These are phyloP conservation scores for Neopestalotiopsis rosae DNA, from an alignment of 2,329 filamentous ascomycete species.

Conservation along the genomic window DNA sequence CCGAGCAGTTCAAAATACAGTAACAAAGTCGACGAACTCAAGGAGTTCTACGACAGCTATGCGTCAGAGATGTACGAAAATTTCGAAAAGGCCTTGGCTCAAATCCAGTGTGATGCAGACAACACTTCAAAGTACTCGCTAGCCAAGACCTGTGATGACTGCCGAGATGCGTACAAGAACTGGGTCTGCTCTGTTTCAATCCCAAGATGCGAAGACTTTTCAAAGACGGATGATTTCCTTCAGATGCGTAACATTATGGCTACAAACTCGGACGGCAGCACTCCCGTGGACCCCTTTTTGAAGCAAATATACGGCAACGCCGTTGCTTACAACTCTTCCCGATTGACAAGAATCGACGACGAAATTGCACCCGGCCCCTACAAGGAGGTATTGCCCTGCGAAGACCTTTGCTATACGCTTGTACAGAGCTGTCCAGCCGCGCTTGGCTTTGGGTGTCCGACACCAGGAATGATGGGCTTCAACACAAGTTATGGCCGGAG, in stretches of 20 bases:
- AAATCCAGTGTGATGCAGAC: constrained; percentile 83
- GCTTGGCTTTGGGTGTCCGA: constrained; percentile 79
- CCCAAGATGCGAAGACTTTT: constrained; percentile 88
- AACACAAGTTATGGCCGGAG: constrained; percentile 49
- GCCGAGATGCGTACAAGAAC: constrained; percentile 80
- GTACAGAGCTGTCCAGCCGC: constrained; percentile 83
- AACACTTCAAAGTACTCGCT: constrained; percentile 81
- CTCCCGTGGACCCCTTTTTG: constrained; percentile 44
- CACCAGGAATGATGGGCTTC: constrained; percentile 44
- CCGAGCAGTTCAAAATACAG: constrained; percentile 75
- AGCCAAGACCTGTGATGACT: constrained; percentile 76
- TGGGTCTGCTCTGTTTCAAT: constrained; percentile 96
- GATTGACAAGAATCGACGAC: constrained; percentile 76
- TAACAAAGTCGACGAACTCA: constrained; percentile 58
- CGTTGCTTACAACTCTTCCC: constrained; percentile 59
- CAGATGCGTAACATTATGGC: constrained; percentile 75
- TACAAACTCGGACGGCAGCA: constrained; percentile 72
- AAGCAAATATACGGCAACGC: constrained; percentile 30
- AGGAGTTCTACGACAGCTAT: constrained; percentile 77
- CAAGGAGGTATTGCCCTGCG: constrained; percentile 88
- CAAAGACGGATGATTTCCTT: constrained; percentile 55
- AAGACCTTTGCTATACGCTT: constrained; percentile 85
- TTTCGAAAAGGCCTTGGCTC: constrained; percentile 82
- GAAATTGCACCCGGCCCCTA: constrained; percentile 83
- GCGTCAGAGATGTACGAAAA: constrained; percentile 73